Conservation (phyloP, 495 filamentous ascomycete genomes). For the Tuber microsphaerosporum region DNA sequence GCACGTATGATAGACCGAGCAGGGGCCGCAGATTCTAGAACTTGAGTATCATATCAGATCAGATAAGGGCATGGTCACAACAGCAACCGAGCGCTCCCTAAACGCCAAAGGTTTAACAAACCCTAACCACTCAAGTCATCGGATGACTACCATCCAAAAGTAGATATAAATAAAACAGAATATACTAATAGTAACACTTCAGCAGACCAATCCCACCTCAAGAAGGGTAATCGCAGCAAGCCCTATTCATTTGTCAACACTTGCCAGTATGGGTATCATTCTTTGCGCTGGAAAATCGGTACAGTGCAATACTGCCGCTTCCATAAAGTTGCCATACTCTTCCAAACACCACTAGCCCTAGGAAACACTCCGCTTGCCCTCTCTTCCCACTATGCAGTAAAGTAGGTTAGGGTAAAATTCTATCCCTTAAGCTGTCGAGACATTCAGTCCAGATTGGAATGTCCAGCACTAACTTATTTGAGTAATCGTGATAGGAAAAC, state of each 20-base stretch:
- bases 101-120: not conserved
- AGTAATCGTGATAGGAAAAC: too few relatives aligned
- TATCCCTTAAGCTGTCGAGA: too few relatives aligned
- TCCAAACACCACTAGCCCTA: too few relatives aligned
- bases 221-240: not conserved
- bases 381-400: too few relatives aligned
- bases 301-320: too few relatives aligned
- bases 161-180: not conserved
- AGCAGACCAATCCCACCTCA: not conserved
- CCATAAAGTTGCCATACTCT: too few relatives aligned
- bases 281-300: too few relatives aligned
- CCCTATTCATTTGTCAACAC: not conserved
- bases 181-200: not conserved
- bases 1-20: not conserved
- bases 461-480: too few relatives aligned
- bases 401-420: too few relatives aligned
- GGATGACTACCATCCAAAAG: not conserved
- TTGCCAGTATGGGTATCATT: conserved; percentile 2
- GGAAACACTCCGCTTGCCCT: too few relatives aligned
- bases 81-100: not conserved
- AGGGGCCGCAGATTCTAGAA: not conserved
- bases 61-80: not conserved
- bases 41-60: not conserved
- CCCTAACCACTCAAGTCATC: not conserved
- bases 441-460: too few relatives aligned